Percentiles rank a stretch among this genome's conserved stretches.
phyloP scores from a whole-genome alignment of 2,329 filamentous ascomycete species.

The Cordyceps farinosa region DNA sequence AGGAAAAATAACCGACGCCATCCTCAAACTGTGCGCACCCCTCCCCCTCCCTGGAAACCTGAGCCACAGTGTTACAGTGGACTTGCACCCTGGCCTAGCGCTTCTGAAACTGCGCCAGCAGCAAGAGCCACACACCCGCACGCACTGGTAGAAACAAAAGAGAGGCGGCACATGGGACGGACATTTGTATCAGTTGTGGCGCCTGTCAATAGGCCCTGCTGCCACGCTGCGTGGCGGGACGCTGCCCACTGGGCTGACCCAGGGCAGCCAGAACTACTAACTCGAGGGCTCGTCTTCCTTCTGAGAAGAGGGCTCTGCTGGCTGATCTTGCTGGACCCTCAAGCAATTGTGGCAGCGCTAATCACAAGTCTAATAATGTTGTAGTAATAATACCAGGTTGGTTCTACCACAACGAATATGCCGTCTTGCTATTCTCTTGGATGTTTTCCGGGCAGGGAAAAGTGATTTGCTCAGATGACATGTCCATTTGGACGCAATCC shows the following conservation, averaged over 20 bases:
- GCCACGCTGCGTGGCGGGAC: not conserved
- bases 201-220: constrained; percentile 14
- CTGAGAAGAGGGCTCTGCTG: not conserved
- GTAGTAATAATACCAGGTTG: not conserved
- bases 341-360: not conserved
- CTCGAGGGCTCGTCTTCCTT: not conserved
- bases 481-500: not conserved
- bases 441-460: no score
- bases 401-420: not conserved
- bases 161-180: constrained; percentile 6
- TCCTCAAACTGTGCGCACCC: not conserved
- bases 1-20: not conserved
- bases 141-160: not conserved
- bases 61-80: not conserved
- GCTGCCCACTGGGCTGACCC: not conserved
- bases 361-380: no score
- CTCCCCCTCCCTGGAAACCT: not conserved
- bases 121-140: not conserved
- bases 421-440: not conserved
- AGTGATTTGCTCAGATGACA: not conserved
- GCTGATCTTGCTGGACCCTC: not conserved
- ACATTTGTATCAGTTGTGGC: constrained; percentile 11
- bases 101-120: constrained; percentile 10
- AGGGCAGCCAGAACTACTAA: not conserved
- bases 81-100: not conserved